Conservation (phyloP, 805 yeast genomes). For the Candida sphagnicola region DNA sequence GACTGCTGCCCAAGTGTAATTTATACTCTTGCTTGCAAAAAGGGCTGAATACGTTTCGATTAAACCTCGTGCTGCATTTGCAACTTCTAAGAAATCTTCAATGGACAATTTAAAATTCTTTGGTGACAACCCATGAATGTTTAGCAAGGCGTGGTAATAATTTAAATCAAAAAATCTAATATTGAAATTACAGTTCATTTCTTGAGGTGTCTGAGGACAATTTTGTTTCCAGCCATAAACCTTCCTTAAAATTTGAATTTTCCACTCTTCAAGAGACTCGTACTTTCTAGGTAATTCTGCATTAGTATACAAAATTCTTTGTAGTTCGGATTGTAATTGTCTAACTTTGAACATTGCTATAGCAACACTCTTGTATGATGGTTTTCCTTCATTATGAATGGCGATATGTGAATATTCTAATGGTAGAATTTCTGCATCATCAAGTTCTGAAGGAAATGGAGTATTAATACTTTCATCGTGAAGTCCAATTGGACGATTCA, state of each 20-base stretch:
- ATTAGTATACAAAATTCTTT: constrained; percentile 64
- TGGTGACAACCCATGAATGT: constrained; percentile 77
- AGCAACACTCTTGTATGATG: constrained; percentile 68
- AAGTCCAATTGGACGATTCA: constrained; percentile 85
- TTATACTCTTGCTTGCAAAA: constrained; percentile 53
- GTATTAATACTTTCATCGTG: constrained; percentile 77
- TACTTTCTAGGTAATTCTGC: constrained; percentile 68
- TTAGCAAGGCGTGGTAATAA: constrained; percentile 68
- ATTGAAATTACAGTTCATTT: constrained; percentile 74
- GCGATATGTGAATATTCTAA: constrained; percentile 33
- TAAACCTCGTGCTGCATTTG: constrained; percentile 62
- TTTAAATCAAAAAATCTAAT: constrained; percentile 67
- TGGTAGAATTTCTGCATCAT: constrained; percentile 59
- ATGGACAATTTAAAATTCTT: constrained; percentile 51
- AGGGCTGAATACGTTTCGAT: constrained; percentile 60
- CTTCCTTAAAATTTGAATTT: constrained; percentile 42
- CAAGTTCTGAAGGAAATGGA: constrained; percentile 67
- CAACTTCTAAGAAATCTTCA: constrained; percentile 53
- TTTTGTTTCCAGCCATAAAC: constrained; percentile 61
- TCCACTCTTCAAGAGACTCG: constrained; percentile 58
- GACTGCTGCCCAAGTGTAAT: constrained; percentile 91
- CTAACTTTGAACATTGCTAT: constrained; percentile 66
- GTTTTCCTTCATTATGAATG: constrained; percentile 29
- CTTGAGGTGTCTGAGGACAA: constrained; percentile 51
- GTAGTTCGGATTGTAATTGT: constrained; percentile 73